These are phyloP conservation scores for Acer campestre DNA, from an alignment of 345 rosid genomes.

Conservation along the genomic window DNA sequence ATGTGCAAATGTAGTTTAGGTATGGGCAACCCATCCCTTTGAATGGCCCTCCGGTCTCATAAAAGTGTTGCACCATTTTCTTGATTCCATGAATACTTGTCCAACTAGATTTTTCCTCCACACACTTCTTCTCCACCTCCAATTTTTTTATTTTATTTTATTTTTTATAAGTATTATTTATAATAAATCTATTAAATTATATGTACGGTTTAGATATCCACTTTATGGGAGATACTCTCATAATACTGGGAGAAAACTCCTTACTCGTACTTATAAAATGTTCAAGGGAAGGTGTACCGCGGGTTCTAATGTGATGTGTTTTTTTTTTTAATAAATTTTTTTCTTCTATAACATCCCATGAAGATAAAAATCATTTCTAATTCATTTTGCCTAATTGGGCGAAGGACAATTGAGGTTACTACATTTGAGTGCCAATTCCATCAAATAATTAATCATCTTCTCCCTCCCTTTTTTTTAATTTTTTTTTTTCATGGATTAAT, in stretches of 20 bases:
- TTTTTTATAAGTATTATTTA: not conserved
- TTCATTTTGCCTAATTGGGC: conserved; percentile 21
- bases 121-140: too few relatives aligned
- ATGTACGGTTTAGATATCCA: too few relatives aligned
- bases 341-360: not conserved
- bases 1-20: conserved; percentile 22
- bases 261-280: too few relatives aligned
- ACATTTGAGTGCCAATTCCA: not conserved
- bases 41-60: conserved; percentile 13
- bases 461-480: not conserved
- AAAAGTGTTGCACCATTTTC: conserved; percentile 12
- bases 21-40: conserved; percentile 30
- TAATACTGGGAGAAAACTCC: too few relatives aligned
- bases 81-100: not conserved
- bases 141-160: not conserved
- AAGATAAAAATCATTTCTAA: not conserved
- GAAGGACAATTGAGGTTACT: conserved; percentile 16
- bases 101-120: not conserved
- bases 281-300: too few relatives aligned
- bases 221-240: too few relatives aligned
- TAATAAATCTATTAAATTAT: too few relatives aligned
- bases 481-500: not conserved
- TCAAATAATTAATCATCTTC: conserved; percentile 3
- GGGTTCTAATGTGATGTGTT: too few relatives aligned
- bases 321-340: not conserved